A percentile compares a stretch with the other conserved stretches of the same genome.
Conservation (phyloP, 176 grass and related monocot genomes). For the Oropetium thomaeum region DNA sequence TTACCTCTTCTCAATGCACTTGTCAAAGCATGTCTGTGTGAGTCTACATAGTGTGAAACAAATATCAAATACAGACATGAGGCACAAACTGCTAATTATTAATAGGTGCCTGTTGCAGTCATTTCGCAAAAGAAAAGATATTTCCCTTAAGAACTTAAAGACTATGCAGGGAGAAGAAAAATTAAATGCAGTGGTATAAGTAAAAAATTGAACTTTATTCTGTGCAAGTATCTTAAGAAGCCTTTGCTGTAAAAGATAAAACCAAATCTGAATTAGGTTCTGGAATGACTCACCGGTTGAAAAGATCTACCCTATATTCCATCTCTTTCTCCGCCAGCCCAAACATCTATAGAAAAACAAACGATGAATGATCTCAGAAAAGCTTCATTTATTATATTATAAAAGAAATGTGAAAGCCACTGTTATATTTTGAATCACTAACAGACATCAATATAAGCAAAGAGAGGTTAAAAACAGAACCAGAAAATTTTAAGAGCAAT, state of each 20-base stretch:
- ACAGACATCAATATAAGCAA: not conserved
- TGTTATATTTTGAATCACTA: not conserved
- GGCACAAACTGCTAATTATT: not conserved
- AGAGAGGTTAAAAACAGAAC: not conserved
- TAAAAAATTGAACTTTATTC: not conserved
- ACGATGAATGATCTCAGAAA: not conserved
- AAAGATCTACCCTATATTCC: conserved; percentile 84
- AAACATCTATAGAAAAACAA: conserved; percentile 47
- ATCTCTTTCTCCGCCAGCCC: conserved; percentile 76
- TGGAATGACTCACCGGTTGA: conserved; percentile 48
- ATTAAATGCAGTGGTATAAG: not conserved
- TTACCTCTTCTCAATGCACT: conserved; percentile 76
- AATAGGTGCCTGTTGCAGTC: not conserved
- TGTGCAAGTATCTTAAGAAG: not conserved
- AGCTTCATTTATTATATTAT: not conserved
- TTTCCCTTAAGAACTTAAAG: not conserved
- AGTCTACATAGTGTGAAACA: conserved; percentile 41
- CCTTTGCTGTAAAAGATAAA: not conserved
- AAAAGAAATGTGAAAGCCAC: not conserved
- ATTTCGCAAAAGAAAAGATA: not conserved
- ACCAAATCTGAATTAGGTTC: not conserved
- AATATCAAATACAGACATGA: not conserved
- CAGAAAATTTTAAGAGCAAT: not conserved
- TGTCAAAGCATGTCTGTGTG: conserved; percentile 64
- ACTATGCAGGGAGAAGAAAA: not conserved